Base-by-base conservation (phyloP, 371 early-diverging fungal species). In the Astathelohania contejeani region DNA sequence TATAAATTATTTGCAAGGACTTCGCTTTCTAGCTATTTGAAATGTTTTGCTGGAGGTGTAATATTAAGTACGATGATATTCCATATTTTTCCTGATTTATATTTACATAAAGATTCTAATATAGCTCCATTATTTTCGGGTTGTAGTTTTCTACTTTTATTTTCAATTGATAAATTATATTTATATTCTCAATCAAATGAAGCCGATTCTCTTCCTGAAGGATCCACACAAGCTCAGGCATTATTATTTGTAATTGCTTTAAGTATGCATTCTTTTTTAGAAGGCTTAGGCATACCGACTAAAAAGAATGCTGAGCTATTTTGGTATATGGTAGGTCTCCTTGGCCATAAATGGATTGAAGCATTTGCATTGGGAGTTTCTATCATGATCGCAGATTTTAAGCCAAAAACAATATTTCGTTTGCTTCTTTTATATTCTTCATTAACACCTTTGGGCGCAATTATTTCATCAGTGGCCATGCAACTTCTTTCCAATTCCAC, bases 221-320 rank as follows among this genome's bases (percentile, higher is more conserved):
- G 39, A 6, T 2, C 28, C 16, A 39, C 52, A 2, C 1, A 23
- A 27, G 2, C 62, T 48, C 60, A 70, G 48, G 70, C 69, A 1
- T 54, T 67, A 16, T 56, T 75, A 28, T 68, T 62, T 56, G 59
- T 75, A 29, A 10, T 69, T 1, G 72, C 72, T 1, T 55, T 75
- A 42, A 66, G 66, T 58, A 44, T 75, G 2, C 76, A 75, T 56
- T 71, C 71, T 18, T 75, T 75, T 39, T 65, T 75, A 28, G 76
- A 75, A 51, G 76, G 76, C 0, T 40, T 75, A 22, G 71, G 62
- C 0, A 49, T 65, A 2, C 26, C 52, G 3, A 56, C 49, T 12
- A 65, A 58, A 23, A 53, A 53, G 16, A 50, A 37, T 25, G 26
- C 24, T 1, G n/a, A 48, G 14, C 48, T 71, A 0, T 27, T 29